Conservation (phyloP, 805 yeast genomes). For the Yarrowia sp. region DNA sequence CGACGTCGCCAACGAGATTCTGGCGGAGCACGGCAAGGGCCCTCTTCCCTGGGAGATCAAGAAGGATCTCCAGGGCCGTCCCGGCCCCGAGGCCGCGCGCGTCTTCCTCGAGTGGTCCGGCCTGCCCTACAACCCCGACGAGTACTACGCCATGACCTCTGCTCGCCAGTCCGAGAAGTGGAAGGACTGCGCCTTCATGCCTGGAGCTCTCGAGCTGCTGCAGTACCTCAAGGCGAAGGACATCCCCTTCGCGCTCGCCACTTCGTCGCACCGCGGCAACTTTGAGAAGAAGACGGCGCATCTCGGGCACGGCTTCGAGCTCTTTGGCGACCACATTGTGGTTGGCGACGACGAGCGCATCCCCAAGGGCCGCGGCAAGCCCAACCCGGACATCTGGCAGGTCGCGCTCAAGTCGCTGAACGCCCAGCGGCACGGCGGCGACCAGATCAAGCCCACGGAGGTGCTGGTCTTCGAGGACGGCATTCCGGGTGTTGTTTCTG, state of each 20-base stretch:
- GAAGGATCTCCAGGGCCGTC: slow-evolving; percentile 83
- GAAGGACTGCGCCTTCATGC: slow-evolving; percentile 64
- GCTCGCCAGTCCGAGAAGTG: slow-evolving; percentile 57
- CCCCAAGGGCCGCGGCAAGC: slow-evolving; percentile 86
- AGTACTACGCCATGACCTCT: slow-evolving; percentile 53
- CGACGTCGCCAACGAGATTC: slow-evolving; percentile 62
- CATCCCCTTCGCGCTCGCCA: slow-evolving; percentile 86
- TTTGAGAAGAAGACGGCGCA: slow-evolving; percentile 72
- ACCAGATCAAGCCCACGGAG: slow-evolving; percentile 65
- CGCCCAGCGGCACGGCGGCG: slow-evolving; percentile 45
- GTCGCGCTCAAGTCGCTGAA: slow-evolving; percentile 74
- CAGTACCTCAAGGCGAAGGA: slow-evolving; percentile 48
- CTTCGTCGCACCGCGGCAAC: slow-evolving; percentile 68
- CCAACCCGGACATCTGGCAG: slow-evolving; percentile 89
- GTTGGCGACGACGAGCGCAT: slow-evolving; percentile 88
- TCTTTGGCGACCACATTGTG: slow-evolving; percentile 65
- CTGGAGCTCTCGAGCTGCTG: slow-evolving; percentile 79
- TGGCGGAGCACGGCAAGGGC: slow-evolving; percentile 70
- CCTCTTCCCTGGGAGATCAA: slow-evolving; percentile 87
- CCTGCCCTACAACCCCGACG: slow-evolving; percentile 65
- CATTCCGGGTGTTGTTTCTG: slow-evolving; percentile 84
- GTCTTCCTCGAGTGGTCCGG: slow-evolving; percentile 65
- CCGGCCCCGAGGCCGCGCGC: slow-evolving; percentile 72
- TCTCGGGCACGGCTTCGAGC: slow-evolving; percentile 57
- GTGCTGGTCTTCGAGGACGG: slow-evolving; percentile 95